Evolutionary conservation across 2,329 filamentous ascomycete genomes (phyloP).

Genomic region (Tetracladium maxilliforme): DNA sequence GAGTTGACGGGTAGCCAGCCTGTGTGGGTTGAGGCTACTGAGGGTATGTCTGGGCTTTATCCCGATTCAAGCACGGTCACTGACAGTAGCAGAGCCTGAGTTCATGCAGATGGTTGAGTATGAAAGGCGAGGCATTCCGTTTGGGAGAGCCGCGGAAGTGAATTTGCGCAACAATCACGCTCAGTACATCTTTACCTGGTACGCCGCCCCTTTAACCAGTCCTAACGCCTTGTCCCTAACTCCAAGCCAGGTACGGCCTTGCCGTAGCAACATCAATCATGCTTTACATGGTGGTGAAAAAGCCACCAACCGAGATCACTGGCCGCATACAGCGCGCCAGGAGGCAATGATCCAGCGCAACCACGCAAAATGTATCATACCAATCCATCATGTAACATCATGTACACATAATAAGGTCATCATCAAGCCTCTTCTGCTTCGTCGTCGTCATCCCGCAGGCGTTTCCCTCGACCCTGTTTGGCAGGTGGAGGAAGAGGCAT

Average conservation of each 20-base stretch:
- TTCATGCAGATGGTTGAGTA: slow-evolving; percentile 63
- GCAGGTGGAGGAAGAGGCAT: slow-evolving; percentile 44
- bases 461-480: slow-evolving; percentile 19
- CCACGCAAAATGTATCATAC: slow-evolving; percentile 1
- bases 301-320: slow-evolving; percentile 59
- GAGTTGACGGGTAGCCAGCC: slow-evolving; percentile 65
- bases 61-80: slow-evolving; percentile 1
- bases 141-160: slow-evolving; percentile 77
- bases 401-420: slow-evolving; percentile 9
- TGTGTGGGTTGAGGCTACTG: slow-evolving; percentile 92
- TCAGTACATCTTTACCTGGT: slow-evolving; percentile 99
- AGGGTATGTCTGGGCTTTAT: slow-evolving; percentile 42
- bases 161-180: slow-evolving; percentile 92
- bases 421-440: slow-evolving; percentile 25
- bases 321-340: slow-evolving; percentile 62
- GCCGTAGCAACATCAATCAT: slow-evolving; percentile 79
- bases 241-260: slow-evolving; percentile 59
- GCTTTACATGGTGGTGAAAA: slow-evolving; percentile 91
- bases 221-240: slow-evolving; percentile 2
- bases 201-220: slow-evolving; percentile 18
- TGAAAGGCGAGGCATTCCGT: slow-evolving; percentile 70
- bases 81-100: slow-evolving; percentile 49
- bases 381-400: slow-evolving; percentile 1
- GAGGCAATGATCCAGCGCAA: slow-evolving; percentile 52
- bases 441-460: slow-evolving; percentile 20